Conservation (phyloP, 805 yeast genomes). For the Nakazawaea ambrosiae region DNA sequence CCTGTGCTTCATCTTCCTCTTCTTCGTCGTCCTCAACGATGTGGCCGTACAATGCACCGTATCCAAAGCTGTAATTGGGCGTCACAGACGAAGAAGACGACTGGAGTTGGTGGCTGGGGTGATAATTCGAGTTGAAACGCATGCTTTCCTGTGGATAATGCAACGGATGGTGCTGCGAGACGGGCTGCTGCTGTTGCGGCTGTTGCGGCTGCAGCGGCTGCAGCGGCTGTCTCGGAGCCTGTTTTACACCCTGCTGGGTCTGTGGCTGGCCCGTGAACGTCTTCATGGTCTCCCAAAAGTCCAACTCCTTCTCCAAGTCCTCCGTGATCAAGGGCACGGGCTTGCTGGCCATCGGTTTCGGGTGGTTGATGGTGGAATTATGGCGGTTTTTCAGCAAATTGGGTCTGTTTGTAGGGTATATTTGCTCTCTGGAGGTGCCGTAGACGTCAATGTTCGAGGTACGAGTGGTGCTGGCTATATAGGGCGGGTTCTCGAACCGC, state of each 20-base stretch:
- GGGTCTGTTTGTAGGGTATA: neutral
- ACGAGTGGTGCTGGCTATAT: constrained; percentile 8
- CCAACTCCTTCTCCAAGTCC: constrained; percentile 55
- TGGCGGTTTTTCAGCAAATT: neutral
- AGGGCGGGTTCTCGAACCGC: constrained; percentile 10
- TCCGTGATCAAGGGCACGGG: constrained; percentile 17
- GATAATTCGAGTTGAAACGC: constrained; percentile 4
- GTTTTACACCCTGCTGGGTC: no score
- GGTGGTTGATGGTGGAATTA: neutral
- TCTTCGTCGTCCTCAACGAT: constrained; percentile 14
- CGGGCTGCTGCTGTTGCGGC: neutral
- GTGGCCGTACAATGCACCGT: constrained; percentile 13
- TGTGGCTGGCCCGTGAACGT: constrained; percentile 30
- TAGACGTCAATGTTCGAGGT: constrained; percentile 3
- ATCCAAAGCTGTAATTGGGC: constrained; percentile 4
- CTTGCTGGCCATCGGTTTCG: neutral
- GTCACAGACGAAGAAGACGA: neutral
- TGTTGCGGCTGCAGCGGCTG: neutral
- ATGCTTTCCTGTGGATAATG: constrained; percentile 4
- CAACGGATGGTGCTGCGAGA: constrained; percentile 6
- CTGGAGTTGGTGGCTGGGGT: constrained; percentile 7
- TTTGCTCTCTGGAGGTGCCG: constrained; percentile 9
- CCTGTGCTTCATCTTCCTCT: constrained; percentile 26
- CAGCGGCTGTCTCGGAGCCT: no score
- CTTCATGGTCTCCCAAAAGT: constrained; percentile 67